Evolutionary conservation across 1,284 basidiomycete species (phyloP).

Genomic region (Ceratobasidium papillatum): DNA sequence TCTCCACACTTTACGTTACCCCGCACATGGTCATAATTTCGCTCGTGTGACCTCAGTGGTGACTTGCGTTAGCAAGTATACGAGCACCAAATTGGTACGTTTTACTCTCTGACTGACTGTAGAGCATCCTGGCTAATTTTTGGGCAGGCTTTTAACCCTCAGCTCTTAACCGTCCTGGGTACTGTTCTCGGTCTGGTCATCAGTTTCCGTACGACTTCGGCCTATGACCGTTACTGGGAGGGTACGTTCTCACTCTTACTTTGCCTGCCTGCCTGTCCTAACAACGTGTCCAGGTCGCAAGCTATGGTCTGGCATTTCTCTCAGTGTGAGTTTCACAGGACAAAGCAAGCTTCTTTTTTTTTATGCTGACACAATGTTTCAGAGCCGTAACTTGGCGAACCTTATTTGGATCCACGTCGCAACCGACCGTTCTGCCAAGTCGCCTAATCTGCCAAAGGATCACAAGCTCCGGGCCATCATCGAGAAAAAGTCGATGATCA

Average conservation of each 20-base stretch:
- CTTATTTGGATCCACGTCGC: conserved; percentile 71
- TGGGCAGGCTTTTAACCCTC: not conserved
- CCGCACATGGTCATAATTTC: not conserved
- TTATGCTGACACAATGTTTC: conserved; percentile 7
- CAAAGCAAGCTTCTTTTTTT: not conserved
- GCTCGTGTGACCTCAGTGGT: conserved; percentile 29
- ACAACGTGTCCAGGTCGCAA: conserved; percentile 21
- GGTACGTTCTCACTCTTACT: conserved; percentile 47
- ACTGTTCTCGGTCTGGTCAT: conserved; percentile 56
- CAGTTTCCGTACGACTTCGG: conserved; percentile 60
- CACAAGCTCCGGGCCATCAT: conserved; percentile 62
- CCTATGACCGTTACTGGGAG: conserved; percentile 67
- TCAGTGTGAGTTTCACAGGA: conserved; percentile 16
- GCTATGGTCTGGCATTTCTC: conserved; percentile 27
- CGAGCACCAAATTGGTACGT: not conserved
- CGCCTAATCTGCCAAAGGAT: conserved; percentile 48
- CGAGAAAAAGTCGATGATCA: conserved; percentile 79
- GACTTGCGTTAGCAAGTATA: conserved; percentile 5
- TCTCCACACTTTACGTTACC: not conserved
- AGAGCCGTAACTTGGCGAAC: conserved; percentile 45
- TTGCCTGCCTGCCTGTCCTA: not conserved
- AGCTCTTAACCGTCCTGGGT: conserved; percentile 33
- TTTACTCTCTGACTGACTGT: not conserved
- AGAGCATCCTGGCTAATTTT: not conserved
- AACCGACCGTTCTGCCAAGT: conserved; percentile 56